These are phyloP conservation scores for Proliferodiscus dingleyae DNA, from an alignment of 2,329 filamentous ascomycete genomes.

Conservation along the genomic window DNA sequence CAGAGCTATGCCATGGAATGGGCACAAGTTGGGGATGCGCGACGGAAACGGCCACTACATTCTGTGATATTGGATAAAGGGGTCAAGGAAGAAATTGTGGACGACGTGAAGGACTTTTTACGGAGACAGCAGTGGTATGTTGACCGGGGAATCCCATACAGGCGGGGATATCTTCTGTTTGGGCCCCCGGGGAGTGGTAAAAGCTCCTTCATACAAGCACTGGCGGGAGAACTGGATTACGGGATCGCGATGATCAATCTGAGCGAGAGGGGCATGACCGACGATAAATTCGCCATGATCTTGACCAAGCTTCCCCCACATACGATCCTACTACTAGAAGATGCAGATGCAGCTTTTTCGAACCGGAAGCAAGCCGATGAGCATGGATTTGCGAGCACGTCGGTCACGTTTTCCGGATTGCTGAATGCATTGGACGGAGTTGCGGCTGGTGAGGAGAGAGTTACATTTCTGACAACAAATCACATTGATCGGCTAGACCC, in stretches of 20 bases:
- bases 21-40: conserved; percentile 76
- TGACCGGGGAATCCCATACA: conserved; percentile 68
- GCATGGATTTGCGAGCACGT: conserved; percentile 28
- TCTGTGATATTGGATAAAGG: conserved; percentile 85
- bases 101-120: conserved; percentile 49
- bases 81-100: conserved; percentile 50
- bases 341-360: conserved; percentile 46
- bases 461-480: conserved; percentile 94
- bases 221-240: conserved; percentile 64
- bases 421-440: conserved; percentile 84
- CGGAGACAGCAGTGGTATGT: conserved; percentile 82
- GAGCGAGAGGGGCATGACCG: conserved; percentile 51
- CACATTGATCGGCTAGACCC: conserved; percentile 82
- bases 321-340: conserved; percentile 52
- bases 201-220: conserved; percentile 91
- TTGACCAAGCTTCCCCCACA: conserved; percentile 47
- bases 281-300: conserved; percentile 46
- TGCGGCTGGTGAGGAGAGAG: conserved; percentile 89
- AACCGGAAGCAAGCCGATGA: conserved; percentile 54
- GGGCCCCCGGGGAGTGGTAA: conserved; percentile 74
- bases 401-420: conserved; percentile 80
- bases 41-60: conserved; percentile 78
- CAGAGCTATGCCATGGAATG: conserved; percentile 82
- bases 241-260: conserved; percentile 50
- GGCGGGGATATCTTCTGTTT: conserved; percentile 73